phyloP scores from a whole-genome alignment of 83 land plant species.

The Diphasiastrum complanatum region DNA sequence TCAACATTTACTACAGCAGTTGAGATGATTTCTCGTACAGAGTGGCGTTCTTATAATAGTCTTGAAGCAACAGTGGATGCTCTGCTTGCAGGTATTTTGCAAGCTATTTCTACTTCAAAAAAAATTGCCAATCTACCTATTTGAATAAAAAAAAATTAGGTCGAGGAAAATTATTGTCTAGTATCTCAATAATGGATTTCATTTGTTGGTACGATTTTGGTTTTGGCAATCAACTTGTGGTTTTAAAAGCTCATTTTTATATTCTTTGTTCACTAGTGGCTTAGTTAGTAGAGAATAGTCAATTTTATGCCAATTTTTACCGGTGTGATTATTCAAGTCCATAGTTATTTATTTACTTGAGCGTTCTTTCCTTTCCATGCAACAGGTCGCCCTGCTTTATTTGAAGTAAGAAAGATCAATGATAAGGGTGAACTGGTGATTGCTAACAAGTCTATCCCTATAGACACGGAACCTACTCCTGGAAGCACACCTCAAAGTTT shows the following conservation, averaged over 20 bases:
- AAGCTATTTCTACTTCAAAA: too few species aligned
- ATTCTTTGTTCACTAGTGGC: too few species aligned
- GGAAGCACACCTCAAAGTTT: background rate
- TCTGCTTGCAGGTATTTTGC: constrained; percentile 73
- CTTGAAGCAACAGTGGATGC: constrained; percentile 90
- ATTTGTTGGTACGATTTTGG: too few species aligned
- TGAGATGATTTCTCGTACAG: constrained; percentile 83
- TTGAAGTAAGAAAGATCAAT: constrained; percentile 60
- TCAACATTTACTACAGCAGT: constrained; percentile 82
- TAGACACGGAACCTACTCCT: background rate
- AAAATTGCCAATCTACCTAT: too few species aligned
- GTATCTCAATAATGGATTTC: too few species aligned
- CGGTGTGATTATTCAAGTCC: too few species aligned
- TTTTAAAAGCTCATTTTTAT: too few species aligned
- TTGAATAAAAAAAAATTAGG: too few species aligned
- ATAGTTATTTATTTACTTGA: background rate
- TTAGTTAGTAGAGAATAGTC: too few species aligned
- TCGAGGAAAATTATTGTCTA: too few species aligned
- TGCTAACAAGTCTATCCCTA: constrained; percentile 18
- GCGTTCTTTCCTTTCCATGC: background rate
- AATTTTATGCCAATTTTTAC: too few species aligned
- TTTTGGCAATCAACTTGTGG: too few species aligned
- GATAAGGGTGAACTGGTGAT: constrained; percentile 18
- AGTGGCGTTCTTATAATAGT: constrained; percentile 84
- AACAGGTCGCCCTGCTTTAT: constrained; percentile 51